These are phyloP conservation scores for Hsuehochloa calcarea DNA, from an alignment of 176 grass and related monocot genomes.

Conservation along the genomic window DNA sequence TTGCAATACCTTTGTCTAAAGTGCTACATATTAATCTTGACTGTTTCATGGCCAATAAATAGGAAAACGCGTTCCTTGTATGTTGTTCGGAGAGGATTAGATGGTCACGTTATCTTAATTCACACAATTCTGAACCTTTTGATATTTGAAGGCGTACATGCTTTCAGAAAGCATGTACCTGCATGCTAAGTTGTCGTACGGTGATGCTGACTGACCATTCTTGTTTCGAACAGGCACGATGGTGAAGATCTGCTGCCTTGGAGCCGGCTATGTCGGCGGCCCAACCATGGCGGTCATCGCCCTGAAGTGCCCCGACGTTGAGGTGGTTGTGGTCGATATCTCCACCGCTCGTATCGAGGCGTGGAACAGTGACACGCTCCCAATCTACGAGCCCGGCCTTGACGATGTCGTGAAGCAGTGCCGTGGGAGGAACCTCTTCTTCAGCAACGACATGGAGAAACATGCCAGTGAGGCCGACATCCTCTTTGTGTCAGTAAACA, in stretches of 20 bases:
- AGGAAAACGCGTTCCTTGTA: neutral
- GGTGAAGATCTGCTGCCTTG: constrained; percentile 82
- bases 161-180: neutral
- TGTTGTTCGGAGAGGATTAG: neutral
- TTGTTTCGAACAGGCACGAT: constrained; percentile 20
- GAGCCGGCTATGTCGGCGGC: constrained; percentile 71
- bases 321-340: constrained; percentile 70
- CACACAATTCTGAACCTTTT: neutral
- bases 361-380: constrained; percentile 65
- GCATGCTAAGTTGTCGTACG: neutral
- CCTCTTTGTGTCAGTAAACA: constrained; percentile 75
- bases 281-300: constrained; percentile 82
- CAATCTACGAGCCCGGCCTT: constrained; percentile 71
- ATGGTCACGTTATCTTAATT: neutral
- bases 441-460: constrained; percentile 71
- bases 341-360: constrained; percentile 47
- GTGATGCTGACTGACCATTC: neutral
- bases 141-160: neutral
- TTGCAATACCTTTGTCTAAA: neutral
- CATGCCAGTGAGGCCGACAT: constrained; percentile 60
- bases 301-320: constrained; percentile 52
- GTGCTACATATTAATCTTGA: neutral
- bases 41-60: neutral
- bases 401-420: constrained; percentile 62
- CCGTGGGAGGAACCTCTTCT: constrained; percentile 68